Evolutionary conservation across 257 asterid genomes (phyloP).

Genomic region (Euphrasia confusa): DNA sequence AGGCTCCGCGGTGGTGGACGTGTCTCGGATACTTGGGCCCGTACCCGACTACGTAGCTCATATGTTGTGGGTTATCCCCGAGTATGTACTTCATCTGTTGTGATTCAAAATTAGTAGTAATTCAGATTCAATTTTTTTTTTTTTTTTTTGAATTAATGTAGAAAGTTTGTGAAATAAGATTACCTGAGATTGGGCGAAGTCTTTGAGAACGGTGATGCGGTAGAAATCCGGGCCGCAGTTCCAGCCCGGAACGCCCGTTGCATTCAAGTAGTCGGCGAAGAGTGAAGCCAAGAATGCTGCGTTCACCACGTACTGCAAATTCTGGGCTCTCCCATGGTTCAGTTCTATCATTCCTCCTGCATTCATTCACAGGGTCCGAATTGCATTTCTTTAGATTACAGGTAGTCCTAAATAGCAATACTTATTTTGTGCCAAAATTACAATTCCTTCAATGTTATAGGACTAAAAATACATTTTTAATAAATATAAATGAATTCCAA

Average conservation of each 20-base stretch:
- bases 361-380: too few relatives aligned
- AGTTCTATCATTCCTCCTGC: slow-evolving; percentile 72
- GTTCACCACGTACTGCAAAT: slow-evolving; percentile 69
- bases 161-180: too few relatives aligned
- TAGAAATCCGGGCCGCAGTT: slow-evolving; percentile 53
- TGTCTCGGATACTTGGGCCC: slow-evolving; percentile 59
- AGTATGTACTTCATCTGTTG: slow-evolving; percentile 45
- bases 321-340: slow-evolving; percentile 51
- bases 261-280: slow-evolving; percentile 74
- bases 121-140: too few relatives aligned
- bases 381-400: too few relatives aligned
- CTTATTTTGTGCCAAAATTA: not conserved
- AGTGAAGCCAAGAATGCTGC: slow-evolving; percentile 85
- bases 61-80: slow-evolving; percentile 64
- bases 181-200: slow-evolving; percentile 79
- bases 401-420: too few relatives aligned
- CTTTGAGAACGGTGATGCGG: slow-evolving; percentile 34
- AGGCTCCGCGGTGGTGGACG: slow-evolving; percentile 92
- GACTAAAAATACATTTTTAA: too few relatives aligned
- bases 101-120: too few relatives aligned
- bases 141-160: too few relatives aligned
- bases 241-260: slow-evolving; percentile 72
- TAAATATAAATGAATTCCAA: too few relatives aligned
- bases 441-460: too few relatives aligned
- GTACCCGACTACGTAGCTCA: slow-evolving; percentile 83